phyloP scores from a whole-genome alignment of 805 yeast genomes.

The Suhomyces prunicola region DNA sequence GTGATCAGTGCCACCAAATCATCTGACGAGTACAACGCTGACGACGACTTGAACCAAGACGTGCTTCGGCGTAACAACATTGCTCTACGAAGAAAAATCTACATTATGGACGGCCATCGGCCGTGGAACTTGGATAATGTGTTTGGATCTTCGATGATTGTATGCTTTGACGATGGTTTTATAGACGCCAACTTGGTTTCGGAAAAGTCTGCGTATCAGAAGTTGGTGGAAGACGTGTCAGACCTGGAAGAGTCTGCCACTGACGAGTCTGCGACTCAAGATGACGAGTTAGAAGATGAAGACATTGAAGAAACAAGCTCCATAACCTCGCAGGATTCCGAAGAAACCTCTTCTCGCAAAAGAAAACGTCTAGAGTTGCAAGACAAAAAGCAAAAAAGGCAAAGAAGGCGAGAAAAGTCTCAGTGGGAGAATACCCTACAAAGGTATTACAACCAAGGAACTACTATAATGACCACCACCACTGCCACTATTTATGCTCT shows the following conservation, averaged over 20 bases:
- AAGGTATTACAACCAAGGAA: slow-evolving; percentile 79
- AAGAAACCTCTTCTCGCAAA: slow-evolving; percentile 22
- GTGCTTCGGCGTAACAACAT: slow-evolving; percentile 12
- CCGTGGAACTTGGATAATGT: slow-evolving; percentile 96
- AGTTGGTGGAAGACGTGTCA: slow-evolving; percentile 34
- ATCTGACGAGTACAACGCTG: slow-evolving; percentile 3
- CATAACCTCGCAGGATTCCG: slow-evolving; percentile 23
- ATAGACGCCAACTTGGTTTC: slow-evolving; percentile 54
- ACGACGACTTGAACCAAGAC: slow-evolving; percentile 20
- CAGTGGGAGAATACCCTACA: slow-evolving; percentile 58
- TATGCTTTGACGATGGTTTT: slow-evolving; percentile 85
- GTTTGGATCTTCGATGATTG: slow-evolving; percentile 74
- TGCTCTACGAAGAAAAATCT: slow-evolving; percentile 55
- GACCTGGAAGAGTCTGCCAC: slow-evolving; percentile 24
- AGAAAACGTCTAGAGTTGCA: slow-evolving; percentile 29
- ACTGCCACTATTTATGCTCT: slow-evolving; percentile 80
- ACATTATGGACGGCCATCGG: slow-evolving; percentile 85
- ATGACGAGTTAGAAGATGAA: slow-evolving; percentile 25
- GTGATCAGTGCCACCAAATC: slow-evolving; percentile 26
- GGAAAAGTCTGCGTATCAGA: slow-evolving; percentile 62
- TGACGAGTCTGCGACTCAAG: slow-evolving; percentile 26
- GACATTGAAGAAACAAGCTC: slow-evolving; percentile 17
- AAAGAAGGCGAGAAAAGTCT: slow-evolving; percentile 36
- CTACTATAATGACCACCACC: slow-evolving; percentile 68
- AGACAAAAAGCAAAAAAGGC: slow-evolving; percentile 33